Evolutionary conservation across 495 filamentous ascomycete species (phyloP).

Genomic region (Penicillium flavigenum): DNA sequence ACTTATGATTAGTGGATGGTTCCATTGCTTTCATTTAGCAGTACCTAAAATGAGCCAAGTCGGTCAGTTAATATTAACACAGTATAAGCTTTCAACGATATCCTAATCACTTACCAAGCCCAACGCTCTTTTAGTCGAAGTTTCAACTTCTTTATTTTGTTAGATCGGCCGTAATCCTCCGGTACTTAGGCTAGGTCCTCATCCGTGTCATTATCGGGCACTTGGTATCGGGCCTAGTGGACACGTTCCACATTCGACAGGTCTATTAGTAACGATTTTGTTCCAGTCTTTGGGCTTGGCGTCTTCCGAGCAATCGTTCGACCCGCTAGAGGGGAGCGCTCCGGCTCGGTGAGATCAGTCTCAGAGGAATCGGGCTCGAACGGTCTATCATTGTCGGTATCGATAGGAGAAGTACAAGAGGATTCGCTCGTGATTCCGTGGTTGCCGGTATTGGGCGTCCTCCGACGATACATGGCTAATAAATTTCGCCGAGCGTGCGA

Average conservation of each 20-base stretch:
- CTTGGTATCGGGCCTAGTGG: slow-evolving; percentile 15
- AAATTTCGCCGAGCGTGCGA: slow-evolving; percentile 7
- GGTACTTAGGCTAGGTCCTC: slow-evolving; percentile 15
- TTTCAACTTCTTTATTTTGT: slow-evolving; percentile 18
- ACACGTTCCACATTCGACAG: slow-evolving; percentile 9
- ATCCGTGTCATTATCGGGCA: slow-evolving; percentile 19
- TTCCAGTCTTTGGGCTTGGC: slow-evolving; percentile 7
- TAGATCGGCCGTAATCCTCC: slow-evolving; percentile 17
- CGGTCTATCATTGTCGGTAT: slow-evolving; percentile 14
- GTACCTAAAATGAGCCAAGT: slow-evolving; percentile 8
- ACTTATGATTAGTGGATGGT: slow-evolving; percentile 7
- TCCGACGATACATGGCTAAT: slow-evolving; percentile 5
- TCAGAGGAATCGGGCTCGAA: slow-evolving; percentile 18
- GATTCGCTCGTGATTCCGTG: slow-evolving; percentile 16
- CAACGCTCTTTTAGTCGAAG: slow-evolving; percentile 17
- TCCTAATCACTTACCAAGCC: slow-evolving; percentile 13
- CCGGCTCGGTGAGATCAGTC: slow-evolving; percentile 18
- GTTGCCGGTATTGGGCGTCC: slow-evolving; percentile 6
- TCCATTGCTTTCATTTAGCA: slow-evolving; percentile 14
- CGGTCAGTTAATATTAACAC: slow-evolving; percentile 6
- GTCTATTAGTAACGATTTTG: slow-evolving; percentile 7
- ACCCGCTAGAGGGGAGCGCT: slow-evolving; percentile 6
- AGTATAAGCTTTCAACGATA: slow-evolving; percentile 7
- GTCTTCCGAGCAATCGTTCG: slow-evolving; percentile 13
- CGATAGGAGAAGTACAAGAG: slow-evolving; percentile 14